Base-by-base conservation (phyloP, 306 rosid species). In the Gastrolobium bilobum region DNA sequence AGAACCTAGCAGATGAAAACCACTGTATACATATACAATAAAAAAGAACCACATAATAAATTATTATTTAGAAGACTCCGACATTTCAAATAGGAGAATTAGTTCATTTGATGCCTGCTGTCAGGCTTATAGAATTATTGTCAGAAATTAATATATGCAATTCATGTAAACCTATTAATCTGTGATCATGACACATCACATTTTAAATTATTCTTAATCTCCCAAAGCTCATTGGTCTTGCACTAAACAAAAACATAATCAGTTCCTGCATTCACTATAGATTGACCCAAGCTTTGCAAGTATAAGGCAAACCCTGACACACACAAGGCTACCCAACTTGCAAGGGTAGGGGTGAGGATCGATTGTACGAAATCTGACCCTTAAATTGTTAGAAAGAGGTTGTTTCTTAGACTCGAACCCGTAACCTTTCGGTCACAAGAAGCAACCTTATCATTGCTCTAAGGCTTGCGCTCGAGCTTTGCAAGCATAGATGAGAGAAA, bases 61-160 rank as follows among this genome's bases (percentile, higher is more conserved):
- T 11, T 15, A 38, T 43, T 10, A 60, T 54, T 42, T 46, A 40
- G 11, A 73, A 42, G 70, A 42, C 47, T 20, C 48, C 34, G 13
- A 29, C 14, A 58, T 20, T 71, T 64, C 54, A 38, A 47, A 39
- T 56, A 51, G 9, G 78, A 58, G 64, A 75, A 60, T 73, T 63
- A 47, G 35, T 26, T 38, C 78, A 59, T 51, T 50, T 40, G 68
- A 58, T 35, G 40, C 56, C 71, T 15, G 60, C 35, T 69, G 58
- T 47, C 62, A 34, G 51, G 81, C 35, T 74, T 47, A 59, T 67
- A 34, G 51, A 78, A 35, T 74, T 56, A 59, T 67, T 44, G 65
- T 62, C 15, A 61, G 78, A 75, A 71, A 64, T 73, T 34, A 47
- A 38, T 44, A 73, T 26, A 37, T 38, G 46, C 37, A 29, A 29